These are phyloP conservation scores for Cryptosporidium viatorum DNA, from an alignment of 169 alveolate genomes.

Conservation along the genomic window DNA sequence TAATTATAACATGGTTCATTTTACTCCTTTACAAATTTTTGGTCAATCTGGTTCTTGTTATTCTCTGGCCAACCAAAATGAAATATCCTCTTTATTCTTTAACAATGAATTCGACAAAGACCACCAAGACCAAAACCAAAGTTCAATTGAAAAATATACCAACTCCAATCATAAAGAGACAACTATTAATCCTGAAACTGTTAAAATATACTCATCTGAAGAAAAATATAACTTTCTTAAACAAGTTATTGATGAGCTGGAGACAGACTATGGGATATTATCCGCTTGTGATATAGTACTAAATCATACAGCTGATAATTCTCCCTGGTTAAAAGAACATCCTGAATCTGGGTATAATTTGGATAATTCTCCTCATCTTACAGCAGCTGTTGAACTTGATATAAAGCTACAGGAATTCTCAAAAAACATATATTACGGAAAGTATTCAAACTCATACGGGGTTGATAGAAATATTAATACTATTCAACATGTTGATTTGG, in stretches of 20 bases:
- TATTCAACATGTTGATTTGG: conserved; percentile 78
- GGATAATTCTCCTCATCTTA: conserved; percentile 87
- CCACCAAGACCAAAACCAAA: conserved; percentile 9
- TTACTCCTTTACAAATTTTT: conserved; percentile 83
- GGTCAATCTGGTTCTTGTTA: conserved; percentile 81
- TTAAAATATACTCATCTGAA: conserved; percentile 39
- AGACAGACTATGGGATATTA: conserved; percentile 83
- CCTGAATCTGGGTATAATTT: conserved; percentile 90
- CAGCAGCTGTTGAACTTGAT: conserved; percentile 89
- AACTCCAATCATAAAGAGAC: conserved; percentile 26
- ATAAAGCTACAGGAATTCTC: conserved; percentile 84
- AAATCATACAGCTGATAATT: conserved; percentile 91
- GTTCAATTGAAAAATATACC: conserved; percentile 4
- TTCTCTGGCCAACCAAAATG: conserved; percentile 72
- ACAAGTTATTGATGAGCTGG: conserved; percentile 79
- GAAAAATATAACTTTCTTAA: conserved; percentile 63
- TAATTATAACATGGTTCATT: conserved; percentile 90
- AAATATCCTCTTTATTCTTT: conserved; percentile 58
- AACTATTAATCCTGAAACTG: conserved; percentile 68
- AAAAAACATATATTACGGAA: conserved; percentile 79
- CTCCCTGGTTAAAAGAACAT: conserved; percentile 87
- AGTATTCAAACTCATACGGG: conserved; percentile 77
- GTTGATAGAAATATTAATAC: conserved; percentile 85
- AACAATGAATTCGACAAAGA: background rate
- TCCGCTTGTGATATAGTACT: conserved; percentile 91